Evolutionary conservation across 2,329 filamentous ascomycete species (phyloP).

Genomic region (Pseudocercospora crystallina): DNA sequence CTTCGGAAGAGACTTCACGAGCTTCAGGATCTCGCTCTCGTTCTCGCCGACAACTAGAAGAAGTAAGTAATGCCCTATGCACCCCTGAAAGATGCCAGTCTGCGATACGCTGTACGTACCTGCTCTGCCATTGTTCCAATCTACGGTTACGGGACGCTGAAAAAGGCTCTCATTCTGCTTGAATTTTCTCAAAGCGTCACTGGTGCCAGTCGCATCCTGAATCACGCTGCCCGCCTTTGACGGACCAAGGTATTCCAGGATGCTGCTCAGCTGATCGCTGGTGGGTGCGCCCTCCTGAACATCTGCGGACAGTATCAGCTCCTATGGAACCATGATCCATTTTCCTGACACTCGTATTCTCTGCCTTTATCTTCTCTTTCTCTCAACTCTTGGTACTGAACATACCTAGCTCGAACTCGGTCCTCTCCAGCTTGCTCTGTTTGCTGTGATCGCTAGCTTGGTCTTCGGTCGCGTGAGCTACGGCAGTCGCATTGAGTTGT

Average conservation of each 20-base stretch:
- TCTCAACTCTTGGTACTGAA: neutral
- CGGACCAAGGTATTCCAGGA: slow-evolving; percentile 76
- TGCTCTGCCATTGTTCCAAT: slow-evolving; percentile 90
- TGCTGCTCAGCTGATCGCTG: slow-evolving; percentile 75
- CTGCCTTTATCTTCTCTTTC: neutral
- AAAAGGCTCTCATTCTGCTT: slow-evolving; percentile 69
- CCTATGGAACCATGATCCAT: no score
- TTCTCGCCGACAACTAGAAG: slow-evolving; percentile 67
- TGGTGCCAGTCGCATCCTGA: slow-evolving; percentile 68
- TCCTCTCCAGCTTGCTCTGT: slow-evolving; percentile 60
- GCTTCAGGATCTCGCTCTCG: slow-evolving; percentile 84
- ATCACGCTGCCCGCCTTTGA: slow-evolving; percentile 65
- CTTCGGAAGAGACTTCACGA: slow-evolving; percentile 63
- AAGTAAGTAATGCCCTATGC: slow-evolving; percentile 8
- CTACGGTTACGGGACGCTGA: slow-evolving; percentile 77
- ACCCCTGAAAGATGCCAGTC: neutral
- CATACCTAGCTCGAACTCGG: slow-evolving; percentile 72
- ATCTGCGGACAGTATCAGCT: slow-evolving; percentile 44
- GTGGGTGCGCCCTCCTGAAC: slow-evolving; percentile 80
- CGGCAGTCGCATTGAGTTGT: slow-evolving; percentile 70
- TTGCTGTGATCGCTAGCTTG: slow-evolving; percentile 66
- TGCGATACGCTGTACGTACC: slow-evolving; percentile 41
- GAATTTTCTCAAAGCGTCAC: slow-evolving; percentile 78
- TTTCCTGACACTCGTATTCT: neutral
- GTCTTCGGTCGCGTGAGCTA: slow-evolving; percentile 68